Evolutionary conservation across 768 basidiomycete genomes (phyloP).

Genomic region (Pisolithus microcarpus): DNA sequence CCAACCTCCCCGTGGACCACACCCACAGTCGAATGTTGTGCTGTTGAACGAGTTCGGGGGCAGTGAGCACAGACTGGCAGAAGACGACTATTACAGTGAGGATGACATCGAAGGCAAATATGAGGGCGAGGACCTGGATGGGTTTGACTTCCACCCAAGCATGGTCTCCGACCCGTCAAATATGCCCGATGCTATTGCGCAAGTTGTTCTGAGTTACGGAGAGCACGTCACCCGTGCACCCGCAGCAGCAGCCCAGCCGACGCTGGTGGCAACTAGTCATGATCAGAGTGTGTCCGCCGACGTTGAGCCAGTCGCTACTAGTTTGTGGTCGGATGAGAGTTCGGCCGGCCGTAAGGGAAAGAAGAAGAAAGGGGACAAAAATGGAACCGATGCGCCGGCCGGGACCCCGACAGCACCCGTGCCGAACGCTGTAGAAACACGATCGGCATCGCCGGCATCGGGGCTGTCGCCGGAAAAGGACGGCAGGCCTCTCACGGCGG

Average conservation of each 20-base stretch:
- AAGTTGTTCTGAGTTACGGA: conserved; percentile 37
- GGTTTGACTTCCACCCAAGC: conserved; percentile 20
- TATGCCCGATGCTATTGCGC: conserved; percentile 26
- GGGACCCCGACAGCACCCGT: conserved; percentile 20
- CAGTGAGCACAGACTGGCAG: conserved; percentile 30
- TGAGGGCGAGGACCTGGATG: conserved; percentile 32
- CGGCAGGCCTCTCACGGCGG: conserved; percentile 25
- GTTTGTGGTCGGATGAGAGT: conserved; percentile 11
- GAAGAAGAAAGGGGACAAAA: conserved; percentile 44
- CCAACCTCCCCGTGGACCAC: conserved; percentile 26
- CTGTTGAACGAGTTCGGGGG: conserved; percentile 33
- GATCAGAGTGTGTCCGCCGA: conserved; percentile 16
- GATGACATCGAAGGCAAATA: conserved; percentile 39
- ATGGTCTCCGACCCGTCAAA: conserved; percentile 7
- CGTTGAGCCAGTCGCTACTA: conserved; percentile 14
- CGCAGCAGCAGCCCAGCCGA: conserved; percentile 5
- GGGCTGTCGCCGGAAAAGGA: conserved; percentile 28
- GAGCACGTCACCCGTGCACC: conserved; percentile 17
- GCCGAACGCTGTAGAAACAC: conserved; percentile 24
- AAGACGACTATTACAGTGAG: conserved; percentile 42
- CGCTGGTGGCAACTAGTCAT: conserved; percentile 11
- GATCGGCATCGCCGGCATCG: conserved; percentile 26
- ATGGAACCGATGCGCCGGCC: conserved; percentile 17
- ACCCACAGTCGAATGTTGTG: conserved; percentile 30
- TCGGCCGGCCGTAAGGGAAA: conserved; percentile 14